phyloP scores from a whole-genome alignment of 306 rosid genomes.

The Trifolium repens region DNA sequence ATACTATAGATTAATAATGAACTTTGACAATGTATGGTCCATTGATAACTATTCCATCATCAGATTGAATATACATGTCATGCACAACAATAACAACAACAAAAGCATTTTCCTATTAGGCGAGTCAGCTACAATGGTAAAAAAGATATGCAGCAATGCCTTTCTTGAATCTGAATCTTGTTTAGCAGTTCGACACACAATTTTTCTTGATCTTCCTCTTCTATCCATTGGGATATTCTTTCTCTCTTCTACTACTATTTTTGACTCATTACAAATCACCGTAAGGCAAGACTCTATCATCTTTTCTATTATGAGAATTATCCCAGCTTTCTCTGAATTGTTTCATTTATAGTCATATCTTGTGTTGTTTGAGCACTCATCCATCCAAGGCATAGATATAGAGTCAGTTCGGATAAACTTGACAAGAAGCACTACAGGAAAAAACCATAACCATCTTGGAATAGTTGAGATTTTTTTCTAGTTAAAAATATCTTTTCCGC shows the following conservation, averaged over 20 bases:
- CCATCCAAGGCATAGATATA: not conserved
- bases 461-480: not conserved
- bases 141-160: not conserved
- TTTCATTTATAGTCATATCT: not conserved
- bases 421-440: not conserved
- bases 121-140: not conserved
- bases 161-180: not conserved
- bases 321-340: not conserved
- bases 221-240: not conserved
- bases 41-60: too few species aligned
- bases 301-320: not conserved
- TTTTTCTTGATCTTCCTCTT: not conserved
- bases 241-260: not conserved
- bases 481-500: not conserved
- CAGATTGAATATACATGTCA: too few species aligned
- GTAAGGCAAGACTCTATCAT: not conserved
- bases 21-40: not conserved
- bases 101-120: not conserved
- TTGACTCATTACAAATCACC: not conserved
- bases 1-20: conserved; percentile 7
- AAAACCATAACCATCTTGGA: not conserved
- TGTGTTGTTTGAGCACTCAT: not conserved
- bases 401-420: not conserved
- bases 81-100: conserved; percentile 9
- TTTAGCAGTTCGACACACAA: not conserved